These are phyloP conservation scores for Zalaria sp. DNA, from an alignment of 2,329 filamentous ascomycete species.

Conservation along the genomic window DNA sequence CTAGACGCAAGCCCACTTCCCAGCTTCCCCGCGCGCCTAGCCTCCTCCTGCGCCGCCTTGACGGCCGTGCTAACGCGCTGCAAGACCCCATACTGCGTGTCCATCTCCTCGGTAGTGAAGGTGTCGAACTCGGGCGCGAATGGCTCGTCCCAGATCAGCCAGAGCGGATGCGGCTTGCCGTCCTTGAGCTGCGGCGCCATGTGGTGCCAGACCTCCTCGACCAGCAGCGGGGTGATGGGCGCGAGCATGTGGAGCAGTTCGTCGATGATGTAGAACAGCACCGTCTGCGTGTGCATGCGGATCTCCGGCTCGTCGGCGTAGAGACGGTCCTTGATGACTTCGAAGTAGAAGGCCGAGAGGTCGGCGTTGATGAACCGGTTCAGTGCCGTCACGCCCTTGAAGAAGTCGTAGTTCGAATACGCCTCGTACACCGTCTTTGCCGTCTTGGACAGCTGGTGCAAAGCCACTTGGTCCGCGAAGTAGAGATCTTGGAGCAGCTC, in stretches of 20 bases:
- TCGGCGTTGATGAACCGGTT: slow-evolving; percentile 73
- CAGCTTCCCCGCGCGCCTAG: slow-evolving; percentile 55
- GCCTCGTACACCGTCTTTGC: slow-evolving; percentile 50
- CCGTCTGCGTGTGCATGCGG: slow-evolving; percentile 40
- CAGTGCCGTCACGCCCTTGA: slow-evolving; percentile 57
- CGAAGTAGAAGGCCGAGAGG: slow-evolving; percentile 86
- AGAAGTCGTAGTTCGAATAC: slow-evolving; percentile 65
- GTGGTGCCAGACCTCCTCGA: slow-evolving; percentile 80
- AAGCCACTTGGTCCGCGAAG: slow-evolving; percentile 53
- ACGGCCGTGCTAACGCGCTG: slow-evolving; percentile 47
- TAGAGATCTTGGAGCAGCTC: slow-evolving; percentile 5
- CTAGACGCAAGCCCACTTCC: slow-evolving; percentile 71
- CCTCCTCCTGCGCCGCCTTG: slow-evolving; percentile 61
- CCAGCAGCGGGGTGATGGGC: slow-evolving; percentile 67
- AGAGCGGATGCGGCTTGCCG: slow-evolving; percentile 17
- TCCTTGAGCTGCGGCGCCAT: slow-evolving; percentile 50
- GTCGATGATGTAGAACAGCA: slow-evolving; percentile 48
- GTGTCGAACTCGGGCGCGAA: slow-evolving; percentile 8
- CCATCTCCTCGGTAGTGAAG: slow-evolving; percentile 1
- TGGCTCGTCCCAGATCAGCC: slow-evolving; percentile 11
- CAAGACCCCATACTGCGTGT: slow-evolving; percentile 32
- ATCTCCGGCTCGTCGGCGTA: slow-evolving; percentile 68
- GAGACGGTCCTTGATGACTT: slow-evolving; percentile 78
- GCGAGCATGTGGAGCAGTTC: slow-evolving; percentile 66
- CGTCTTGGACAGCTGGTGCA: slow-evolving; percentile 57